Conservation (phyloP, 108 stramenopile species). For the Cylindrotheca closterium region DNA sequence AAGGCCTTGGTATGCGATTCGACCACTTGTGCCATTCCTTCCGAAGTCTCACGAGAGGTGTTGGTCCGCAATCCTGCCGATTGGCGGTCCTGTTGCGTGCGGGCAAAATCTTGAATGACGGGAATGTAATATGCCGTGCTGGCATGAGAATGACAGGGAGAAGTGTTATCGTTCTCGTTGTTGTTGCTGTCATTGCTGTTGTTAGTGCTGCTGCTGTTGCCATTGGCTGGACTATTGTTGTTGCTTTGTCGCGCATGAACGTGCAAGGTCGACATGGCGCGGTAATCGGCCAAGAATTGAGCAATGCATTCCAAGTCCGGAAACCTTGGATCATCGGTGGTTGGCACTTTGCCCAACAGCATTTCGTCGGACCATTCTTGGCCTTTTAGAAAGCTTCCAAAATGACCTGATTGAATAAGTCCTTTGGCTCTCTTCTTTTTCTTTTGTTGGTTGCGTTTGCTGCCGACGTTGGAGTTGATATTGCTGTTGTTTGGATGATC, state of each 20-base stretch:
- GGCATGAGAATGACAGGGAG: neutral
- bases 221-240: neutral
- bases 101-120: constrained; percentile 33
- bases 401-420: too few relatives aligned
- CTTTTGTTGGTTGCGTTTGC: too few relatives aligned
- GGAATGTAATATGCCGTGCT: constrained; percentile 12
- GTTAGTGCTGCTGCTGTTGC: neutral
- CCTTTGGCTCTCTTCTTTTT: too few relatives aligned
- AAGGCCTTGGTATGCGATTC: constrained; percentile 16
- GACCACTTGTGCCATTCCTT: constrained; percentile 10
- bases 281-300: neutral
- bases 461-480: too few relatives aligned
- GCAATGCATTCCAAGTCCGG: neutral
- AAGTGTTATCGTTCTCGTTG: neutral
- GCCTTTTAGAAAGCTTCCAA: too few relatives aligned
- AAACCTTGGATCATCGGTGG: neutral
- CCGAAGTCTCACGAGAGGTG: constrained; percentile 24
- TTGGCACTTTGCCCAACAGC: neutral
- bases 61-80: constrained; percentile 42
- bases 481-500: too few relatives aligned
- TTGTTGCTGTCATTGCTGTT: neutral
- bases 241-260: neutral
- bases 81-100: constrained; percentile 40
- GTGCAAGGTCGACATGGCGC: neutral
- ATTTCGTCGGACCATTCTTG: neutral